These are phyloP conservation scores for Dactylonectria macrodidyma DNA, from an alignment of 2,329 filamentous ascomycete species.

Conservation along the genomic window DNA sequence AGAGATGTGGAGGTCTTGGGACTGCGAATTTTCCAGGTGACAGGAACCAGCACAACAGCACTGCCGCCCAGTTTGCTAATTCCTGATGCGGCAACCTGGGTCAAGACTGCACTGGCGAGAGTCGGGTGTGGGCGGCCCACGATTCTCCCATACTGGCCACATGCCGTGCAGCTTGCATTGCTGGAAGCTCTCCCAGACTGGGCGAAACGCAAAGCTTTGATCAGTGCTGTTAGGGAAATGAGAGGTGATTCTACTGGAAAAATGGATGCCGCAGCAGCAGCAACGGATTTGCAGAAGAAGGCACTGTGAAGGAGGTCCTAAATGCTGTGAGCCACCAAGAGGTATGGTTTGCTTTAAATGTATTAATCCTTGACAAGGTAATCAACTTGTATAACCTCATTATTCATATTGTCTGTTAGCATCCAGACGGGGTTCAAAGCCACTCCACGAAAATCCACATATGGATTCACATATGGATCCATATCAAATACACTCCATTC, in stretches of 20 bases:
- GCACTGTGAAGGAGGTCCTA: no score
- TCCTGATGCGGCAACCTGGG: slow-evolving; percentile 9
- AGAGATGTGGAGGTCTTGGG: slow-evolving; percentile 17
- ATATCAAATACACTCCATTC: no score
- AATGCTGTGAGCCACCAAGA: no score
- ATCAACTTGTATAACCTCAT: no score
- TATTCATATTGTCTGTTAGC: no score
- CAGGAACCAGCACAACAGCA: slow-evolving; percentile 1
- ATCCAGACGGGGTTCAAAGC: no score
- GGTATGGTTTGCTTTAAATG: no score
- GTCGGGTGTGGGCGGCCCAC: slow-evolving; percentile 16
- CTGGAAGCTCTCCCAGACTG: not conserved
- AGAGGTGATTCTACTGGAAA: not conserved
- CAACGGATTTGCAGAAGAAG: no score
- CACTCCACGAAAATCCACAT: no score
- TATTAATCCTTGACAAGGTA: no score
- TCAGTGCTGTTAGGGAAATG: not conserved
- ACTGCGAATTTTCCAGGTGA: slow-evolving; percentile 5
- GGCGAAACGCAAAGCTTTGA: not conserved
- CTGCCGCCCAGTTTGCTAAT: not conserved
- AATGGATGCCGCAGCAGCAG: not conserved
- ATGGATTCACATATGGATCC: no score
- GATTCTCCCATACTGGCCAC: slow-evolving; percentile 18
- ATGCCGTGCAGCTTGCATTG: slow-evolving; percentile 7
- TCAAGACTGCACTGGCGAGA: slow-evolving; percentile 10